These are phyloP conservation scores for Cryptosporidium andersoni DNA, from an alignment of 169 alveolate genomes.

Conservation along the genomic window DNA sequence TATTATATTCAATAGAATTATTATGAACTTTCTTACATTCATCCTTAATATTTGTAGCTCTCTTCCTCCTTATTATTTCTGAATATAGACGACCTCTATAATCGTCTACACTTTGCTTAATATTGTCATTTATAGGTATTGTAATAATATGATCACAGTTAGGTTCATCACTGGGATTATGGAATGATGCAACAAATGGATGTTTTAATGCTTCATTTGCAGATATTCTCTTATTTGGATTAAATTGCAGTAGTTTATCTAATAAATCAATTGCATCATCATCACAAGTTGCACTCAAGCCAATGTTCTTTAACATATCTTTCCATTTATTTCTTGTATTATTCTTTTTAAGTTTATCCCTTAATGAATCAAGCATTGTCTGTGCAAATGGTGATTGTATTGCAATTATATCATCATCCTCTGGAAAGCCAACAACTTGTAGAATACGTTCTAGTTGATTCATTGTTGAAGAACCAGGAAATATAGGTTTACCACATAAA, in stretches of 20 bases:
- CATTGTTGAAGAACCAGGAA: slow-evolving; percentile 98
- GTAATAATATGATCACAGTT: slow-evolving; percentile 82
- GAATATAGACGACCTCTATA: slow-evolving; percentile 85
- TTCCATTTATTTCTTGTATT: slow-evolving; percentile 72
- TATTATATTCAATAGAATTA: too few relatives aligned
- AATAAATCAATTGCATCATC: slow-evolving; percentile 92
- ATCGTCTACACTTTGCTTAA: slow-evolving; percentile 85
- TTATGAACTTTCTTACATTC: too few relatives aligned
- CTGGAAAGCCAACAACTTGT: slow-evolving; percentile 93
- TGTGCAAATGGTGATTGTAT: slow-evolving; percentile 87
- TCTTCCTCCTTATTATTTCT: slow-evolving; percentile 83
- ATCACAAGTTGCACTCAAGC: slow-evolving; percentile 50
- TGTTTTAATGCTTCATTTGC: slow-evolving; percentile 93
- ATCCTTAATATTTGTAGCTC: slow-evolving; percentile 54
- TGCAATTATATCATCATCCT: slow-evolving; percentile 89
- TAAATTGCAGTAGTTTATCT: slow-evolving; percentile 88
- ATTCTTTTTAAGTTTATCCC: slow-evolving; percentile 63
- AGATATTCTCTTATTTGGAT: slow-evolving; percentile 92
- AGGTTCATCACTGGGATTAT: slow-evolving; percentile 91
- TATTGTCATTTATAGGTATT: slow-evolving; percentile 86
- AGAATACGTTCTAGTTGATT: slow-evolving; percentile 93
- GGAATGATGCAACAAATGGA: slow-evolving; percentile 90
- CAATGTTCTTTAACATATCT: slow-evolving; percentile 53
- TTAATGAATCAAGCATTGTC: slow-evolving; percentile 85
- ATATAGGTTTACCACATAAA: slow-evolving; percentile 94